A percentile compares a stretch with the other conserved stretches of the same genome.
phyloP scores from a whole-genome alignment of 2,329 filamentous ascomycete genomes.

The Cryphonectria nitschkei region DNA sequence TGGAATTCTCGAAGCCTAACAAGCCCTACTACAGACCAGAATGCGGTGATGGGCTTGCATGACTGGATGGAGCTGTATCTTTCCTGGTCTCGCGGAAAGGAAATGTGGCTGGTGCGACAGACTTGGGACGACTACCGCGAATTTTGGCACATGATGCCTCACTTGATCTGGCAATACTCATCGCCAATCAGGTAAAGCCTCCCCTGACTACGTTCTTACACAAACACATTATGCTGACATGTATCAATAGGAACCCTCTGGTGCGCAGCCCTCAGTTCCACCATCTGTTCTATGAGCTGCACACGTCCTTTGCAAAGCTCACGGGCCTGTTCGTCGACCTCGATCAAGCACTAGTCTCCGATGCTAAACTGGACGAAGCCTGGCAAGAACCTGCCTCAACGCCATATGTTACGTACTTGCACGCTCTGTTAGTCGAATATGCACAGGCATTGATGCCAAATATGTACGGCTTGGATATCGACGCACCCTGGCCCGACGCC shows the following conservation, averaged over 20 bases:
- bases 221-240: conserved; percentile 23
- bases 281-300: conserved; percentile 43
- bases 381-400: conserved; percentile 48
- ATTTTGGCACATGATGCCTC: conserved; percentile 59
- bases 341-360: conserved; percentile 46
- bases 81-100: conserved; percentile 41
- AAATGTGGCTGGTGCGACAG: conserved; percentile 43
- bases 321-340: conserved; percentile 56
- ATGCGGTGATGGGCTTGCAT: conserved; percentile 48
- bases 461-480: conserved; percentile 27
- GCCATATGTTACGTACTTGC: conserved; percentile 48
- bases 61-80: conserved; percentile 58
- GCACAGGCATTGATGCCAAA: conserved; percentile 8
- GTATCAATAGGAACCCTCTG: conserved; percentile 34
- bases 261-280: conserved; percentile 36
- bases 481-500: conserved; percentile 35
- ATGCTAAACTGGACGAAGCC: conserved; percentile 35
- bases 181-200: not conserved
- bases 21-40: conserved; percentile 44
- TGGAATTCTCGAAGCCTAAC: conserved; percentile 32
- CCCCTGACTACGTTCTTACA: conserved; percentile 5
- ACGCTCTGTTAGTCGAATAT: conserved; percentile 25
- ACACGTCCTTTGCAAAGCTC: conserved; percentile 50
- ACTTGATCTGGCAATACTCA: conserved; percentile 45
- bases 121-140: conserved; percentile 48